Evolutionary conservation across 345 rosid genomes (phyloP).

Genomic region (Salix arbutifolia): DNA sequence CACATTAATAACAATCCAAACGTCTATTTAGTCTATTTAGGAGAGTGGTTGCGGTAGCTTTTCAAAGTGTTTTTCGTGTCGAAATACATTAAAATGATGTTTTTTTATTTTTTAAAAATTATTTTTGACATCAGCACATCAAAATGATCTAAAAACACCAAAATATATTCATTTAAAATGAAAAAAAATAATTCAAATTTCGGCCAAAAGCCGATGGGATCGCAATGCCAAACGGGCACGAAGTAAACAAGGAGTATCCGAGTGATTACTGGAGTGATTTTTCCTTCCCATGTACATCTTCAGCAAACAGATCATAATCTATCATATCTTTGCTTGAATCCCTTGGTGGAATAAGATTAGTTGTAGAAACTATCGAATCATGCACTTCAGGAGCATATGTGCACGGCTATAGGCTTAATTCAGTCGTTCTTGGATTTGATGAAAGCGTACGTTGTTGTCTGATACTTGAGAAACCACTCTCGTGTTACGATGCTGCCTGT

Average conservation of each 20-base stretch:
- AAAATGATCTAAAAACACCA: too few relatives aligned
- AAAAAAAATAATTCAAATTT: too few relatives aligned
- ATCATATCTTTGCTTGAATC: slow-evolving; percentile 10
- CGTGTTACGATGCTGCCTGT: slow-evolving; percentile 35
- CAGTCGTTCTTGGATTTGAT: slow-evolving; percentile 38
- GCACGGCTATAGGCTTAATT: not conserved
- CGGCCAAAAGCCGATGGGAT: too few relatives aligned
- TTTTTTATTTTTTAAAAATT: too few relatives aligned
- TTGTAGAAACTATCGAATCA: slow-evolving; percentile 1
- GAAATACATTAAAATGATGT: too few relatives aligned
- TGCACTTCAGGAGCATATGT: not conserved
- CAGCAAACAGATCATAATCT: slow-evolving; percentile 3
- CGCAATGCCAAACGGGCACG: too few relatives aligned
- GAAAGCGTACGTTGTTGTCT: slow-evolving; percentile 23
- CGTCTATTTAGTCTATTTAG: too few relatives aligned
- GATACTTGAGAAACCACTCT: slow-evolving; percentile 35
- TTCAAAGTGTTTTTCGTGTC: too few relatives aligned
- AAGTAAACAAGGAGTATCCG: not conserved
- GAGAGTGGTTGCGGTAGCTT: too few relatives aligned
- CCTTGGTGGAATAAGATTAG: slow-evolving; percentile 18
- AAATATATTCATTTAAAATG: too few relatives aligned
- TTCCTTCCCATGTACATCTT: slow-evolving; percentile 20
- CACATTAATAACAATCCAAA: slow-evolving; percentile 14
- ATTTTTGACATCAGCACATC: too few relatives aligned
- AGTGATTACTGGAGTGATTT: not conserved